These are phyloP conservation scores for Ceratobasidium sp. DNA, from an alignment of 1,284 basidiomycete species.

Conservation along the genomic window DNA sequence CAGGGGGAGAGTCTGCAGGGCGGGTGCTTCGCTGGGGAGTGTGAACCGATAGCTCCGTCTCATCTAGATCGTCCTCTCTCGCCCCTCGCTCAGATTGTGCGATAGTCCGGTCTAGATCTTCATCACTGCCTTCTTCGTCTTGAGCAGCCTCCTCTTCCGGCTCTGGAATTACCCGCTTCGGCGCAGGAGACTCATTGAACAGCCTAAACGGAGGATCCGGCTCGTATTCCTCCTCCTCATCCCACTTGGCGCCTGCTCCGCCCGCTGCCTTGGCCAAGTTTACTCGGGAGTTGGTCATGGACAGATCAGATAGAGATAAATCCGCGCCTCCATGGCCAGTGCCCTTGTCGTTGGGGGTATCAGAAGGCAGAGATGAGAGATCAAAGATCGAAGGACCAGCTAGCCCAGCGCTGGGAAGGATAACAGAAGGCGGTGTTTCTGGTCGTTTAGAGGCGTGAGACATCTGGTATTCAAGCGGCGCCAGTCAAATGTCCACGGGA, in stretches of 20 bases:
- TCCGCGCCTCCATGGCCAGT: conserved; percentile 45
- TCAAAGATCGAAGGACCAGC: conserved; percentile 40
- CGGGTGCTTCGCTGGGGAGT: conserved; percentile 30
- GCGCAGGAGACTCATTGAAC: conserved; percentile 35
- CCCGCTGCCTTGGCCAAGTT: background rate
- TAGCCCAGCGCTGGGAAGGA: conserved; percentile 19
- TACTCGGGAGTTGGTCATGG: conserved; percentile 40
- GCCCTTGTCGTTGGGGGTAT: conserved; percentile 26
- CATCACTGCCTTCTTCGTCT: conserved; percentile 24
- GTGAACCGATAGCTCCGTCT: conserved; percentile 17
- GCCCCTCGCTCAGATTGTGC: conserved; percentile 6
- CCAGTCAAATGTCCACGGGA: background rate
- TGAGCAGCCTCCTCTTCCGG: background rate
- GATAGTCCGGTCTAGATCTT: conserved; percentile 15
- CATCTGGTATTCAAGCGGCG: background rate
- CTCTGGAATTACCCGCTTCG: conserved; percentile 12
- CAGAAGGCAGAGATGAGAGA: conserved; percentile 38
- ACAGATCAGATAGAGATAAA: conserved; percentile 45
- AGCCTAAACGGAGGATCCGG: conserved; percentile 28
- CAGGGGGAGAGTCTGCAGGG: conserved; percentile 25
- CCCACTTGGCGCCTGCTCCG: conserved; percentile 6
- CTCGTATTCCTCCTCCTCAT: conserved; percentile 40
- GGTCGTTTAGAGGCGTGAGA: conserved; percentile 15
- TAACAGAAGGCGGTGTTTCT: conserved; percentile 33
- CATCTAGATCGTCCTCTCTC: conserved; percentile 23